Base-by-base conservation (phyloP, 495 filamentous ascomycete genomes). In the Neurospora sp. region DNA sequence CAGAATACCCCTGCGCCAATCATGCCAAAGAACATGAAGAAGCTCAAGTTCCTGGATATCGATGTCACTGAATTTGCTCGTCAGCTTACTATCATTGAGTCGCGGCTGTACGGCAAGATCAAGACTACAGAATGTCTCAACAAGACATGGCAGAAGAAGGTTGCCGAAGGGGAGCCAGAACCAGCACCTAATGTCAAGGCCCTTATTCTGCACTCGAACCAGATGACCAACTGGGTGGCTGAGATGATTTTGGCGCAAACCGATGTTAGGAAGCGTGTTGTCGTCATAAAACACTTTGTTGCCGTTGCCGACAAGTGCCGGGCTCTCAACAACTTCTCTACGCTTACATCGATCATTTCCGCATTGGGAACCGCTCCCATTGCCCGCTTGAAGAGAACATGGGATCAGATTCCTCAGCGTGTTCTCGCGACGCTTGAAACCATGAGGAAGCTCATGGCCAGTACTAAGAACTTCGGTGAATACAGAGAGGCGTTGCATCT, bases 201-300 rank as follows among this genome's bases (percentile, higher is more conserved):
- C 12, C 85, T 99, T 73, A 99, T 99, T 82, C 86, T 98, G 59
- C 96, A 99, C 80, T 98, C 96, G 0, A 99, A 99, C 75, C 95
- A 97, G 80, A 88, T 98, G 81, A 98, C 96, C 22, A 99, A 98
- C 81, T 98, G 96, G 96, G 96, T 99, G 71, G 96, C 96, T n/a
- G 94, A 99, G 80, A 98, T 98, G 96, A 98, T 99, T 76, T 85
- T 99, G 77, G 93, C 89, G 3, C 96, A 99, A 80, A 85, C 88
- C 40, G 96, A 98, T 80, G 93, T 97, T 69, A 96, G 94, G 84
- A 97, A 97, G 81, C 88, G 96, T 73, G 96, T 98, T 38, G 90
- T 96, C 22, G 96, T 99, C 45, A 98, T 99, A 82, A 98, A 98
- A 80, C 96, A 98, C 82, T 99, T 98, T 82, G 93, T 99, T 41